phyloP scores from a whole-genome alignment of 768 basidiomycete species.

The Lentinula aciculospora region DNA sequence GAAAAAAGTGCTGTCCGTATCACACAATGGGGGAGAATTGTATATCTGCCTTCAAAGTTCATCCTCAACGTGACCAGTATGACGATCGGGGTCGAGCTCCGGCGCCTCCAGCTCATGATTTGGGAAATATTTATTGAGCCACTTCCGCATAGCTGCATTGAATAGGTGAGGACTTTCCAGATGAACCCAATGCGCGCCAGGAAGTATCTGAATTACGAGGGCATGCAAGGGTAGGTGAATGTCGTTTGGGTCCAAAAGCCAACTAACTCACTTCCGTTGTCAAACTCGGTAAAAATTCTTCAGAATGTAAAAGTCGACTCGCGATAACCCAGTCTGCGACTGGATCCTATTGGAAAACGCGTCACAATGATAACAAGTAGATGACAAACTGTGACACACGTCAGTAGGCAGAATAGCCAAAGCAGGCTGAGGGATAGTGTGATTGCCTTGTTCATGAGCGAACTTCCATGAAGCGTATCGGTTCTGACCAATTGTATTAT shows the following conservation, averaged over 20 bases:
- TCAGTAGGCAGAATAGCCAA: slow-evolving; percentile 34
- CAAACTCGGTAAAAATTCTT: slow-evolving; percentile 30
- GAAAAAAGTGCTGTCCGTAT: too few species aligned
- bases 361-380: not conserved
- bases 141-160: slow-evolving; percentile 45
- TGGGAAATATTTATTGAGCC: slow-evolving; percentile 32
- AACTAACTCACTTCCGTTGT: slow-evolving; percentile 28
- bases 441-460: slow-evolving; percentile 38
- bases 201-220: slow-evolving; percentile 32
- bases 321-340: slow-evolving; percentile 38
- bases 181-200: slow-evolving; percentile 64
- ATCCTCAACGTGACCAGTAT: not conserved
- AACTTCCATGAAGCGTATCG: slow-evolving; percentile 33
- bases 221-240: not conserved
- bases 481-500: slow-evolving; percentile 24
- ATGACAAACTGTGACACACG: slow-evolving; percentile 19
- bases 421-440: slow-evolving; percentile 36
- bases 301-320: slow-evolving; percentile 28
- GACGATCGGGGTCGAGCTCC: not conserved
- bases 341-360: slow-evolving; percentile 31
- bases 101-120: not conserved
- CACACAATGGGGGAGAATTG: too few species aligned
- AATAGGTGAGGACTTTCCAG: slow-evolving; percentile 50
- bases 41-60: not conserved
- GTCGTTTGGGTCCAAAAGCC: too few species aligned